Base-by-base conservation (phyloP, 1,139 yeast genomes). In the Candida sanyaensis region DNA sequence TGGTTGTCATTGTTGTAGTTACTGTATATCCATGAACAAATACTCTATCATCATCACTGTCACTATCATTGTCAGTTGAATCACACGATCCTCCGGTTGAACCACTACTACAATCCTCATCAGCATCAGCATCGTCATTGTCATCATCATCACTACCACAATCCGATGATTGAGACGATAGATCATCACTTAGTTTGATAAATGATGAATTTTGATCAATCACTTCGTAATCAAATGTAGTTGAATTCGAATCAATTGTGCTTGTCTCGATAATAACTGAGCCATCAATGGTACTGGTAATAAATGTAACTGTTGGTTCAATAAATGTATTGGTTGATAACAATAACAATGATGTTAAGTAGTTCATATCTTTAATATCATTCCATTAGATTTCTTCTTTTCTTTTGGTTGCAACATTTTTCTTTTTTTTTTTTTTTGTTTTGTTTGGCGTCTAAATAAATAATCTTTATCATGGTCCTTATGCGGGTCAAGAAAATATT, bases 281-380 rank as follows among this genome's bases (percentile, higher is more conserved):
- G 24, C 34, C 34, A 12, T 30, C 17, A 4, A 29, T 28, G 9
- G 33, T 28, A 7, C 41, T 28, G n/a, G 43, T 32, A n/a, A 38
- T n/a, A 24, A 13, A 23, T 1, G 49, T 42, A n/a, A 31, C 31
- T 9, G 47, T 41, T 27, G 51, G 42, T 17, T 48, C 45, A 33
- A 49, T 23, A 17, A 38, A 41, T 5, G 46, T 37, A 42, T 44
- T 34, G 10, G 48, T 46, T 31, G 52, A 46, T 31, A 50, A 41
- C 24, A 52, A 41, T 33, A 52, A 30, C 8, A 52, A 36, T 23
- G 52, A 48, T 11, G 50, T 44, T 46, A 50, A 46, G 27, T 41
- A 50, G 24, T 48, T 36, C 55, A 52, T 52, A 13, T 3, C 38
- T n/a, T 23, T 26, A n/a, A 24, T 41, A 10, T 27, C 31, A 27